These are phyloP conservation scores for Zygoascus hellenicus DNA, from an alignment of 1,139 yeast genomes.

Conservation along the genomic window DNA sequence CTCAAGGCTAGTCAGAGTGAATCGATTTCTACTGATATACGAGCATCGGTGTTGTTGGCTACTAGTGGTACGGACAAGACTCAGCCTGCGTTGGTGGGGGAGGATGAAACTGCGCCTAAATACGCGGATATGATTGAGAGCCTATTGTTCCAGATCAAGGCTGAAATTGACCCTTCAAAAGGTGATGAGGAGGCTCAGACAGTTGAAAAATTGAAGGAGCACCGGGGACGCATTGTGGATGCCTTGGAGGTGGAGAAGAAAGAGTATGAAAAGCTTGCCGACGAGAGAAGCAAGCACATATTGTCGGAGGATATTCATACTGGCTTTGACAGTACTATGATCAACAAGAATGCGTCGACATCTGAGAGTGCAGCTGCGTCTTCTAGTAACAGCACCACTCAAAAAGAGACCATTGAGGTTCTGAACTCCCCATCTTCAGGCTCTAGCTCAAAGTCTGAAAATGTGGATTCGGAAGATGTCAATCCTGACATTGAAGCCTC, in stretches of 20 bases:
- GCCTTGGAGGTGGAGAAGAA: conserved; percentile 53
- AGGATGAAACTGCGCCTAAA: conserved; percentile 58
- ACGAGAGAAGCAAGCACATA: conserved; percentile 69
- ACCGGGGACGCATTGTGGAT: conserved; percentile 30
- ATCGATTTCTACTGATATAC: conserved; percentile 35
- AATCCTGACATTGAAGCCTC: conserved; percentile 30
- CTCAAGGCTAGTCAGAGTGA: conserved; percentile 33
- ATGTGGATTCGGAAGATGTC: conserved; percentile 10
- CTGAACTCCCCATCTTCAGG: conserved; percentile 24
- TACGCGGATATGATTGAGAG: conserved; percentile 91
- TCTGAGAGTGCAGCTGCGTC: conserved; percentile 15
- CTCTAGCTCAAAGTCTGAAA: conserved; percentile 7
- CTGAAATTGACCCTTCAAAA: conserved; percentile 39
- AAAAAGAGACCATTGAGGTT: conserved; percentile 34
- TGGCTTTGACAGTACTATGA: conserved; percentile 84
- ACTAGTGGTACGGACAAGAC: conserved; percentile 17
- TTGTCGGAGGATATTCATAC: conserved; percentile 88
- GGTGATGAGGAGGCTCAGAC: conserved; percentile 22
- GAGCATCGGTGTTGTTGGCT: conserved; percentile 28
- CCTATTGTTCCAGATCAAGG: conserved; percentile 65
- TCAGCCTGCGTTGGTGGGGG: conserved; percentile 44
- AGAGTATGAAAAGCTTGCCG: conserved; percentile 60
- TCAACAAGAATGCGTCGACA: conserved; percentile 47
- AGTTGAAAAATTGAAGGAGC: conserved; percentile 30
- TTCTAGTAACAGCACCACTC: conserved; percentile 9